Evolutionary conservation across 2,329 filamentous ascomycete genomes (phyloP), one percentile per base, ranked within the genome.

Genomic region (Lasiodiplodia theobromae): DNA sequence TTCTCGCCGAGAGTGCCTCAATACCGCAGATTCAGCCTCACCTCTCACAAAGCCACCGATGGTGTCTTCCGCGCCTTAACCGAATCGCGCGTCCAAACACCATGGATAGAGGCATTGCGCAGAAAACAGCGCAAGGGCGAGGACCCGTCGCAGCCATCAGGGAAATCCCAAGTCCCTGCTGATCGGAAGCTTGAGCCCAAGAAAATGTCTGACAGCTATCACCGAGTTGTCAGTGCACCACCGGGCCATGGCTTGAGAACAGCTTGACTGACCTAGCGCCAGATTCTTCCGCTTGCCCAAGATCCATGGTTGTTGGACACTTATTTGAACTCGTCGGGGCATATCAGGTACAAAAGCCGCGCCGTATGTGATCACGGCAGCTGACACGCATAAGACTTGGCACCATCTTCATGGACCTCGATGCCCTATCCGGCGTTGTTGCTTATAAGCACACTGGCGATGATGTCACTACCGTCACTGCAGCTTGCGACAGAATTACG

Each of bases 221-320:
- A 91, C 74, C 86, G 86, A 68, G 87, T 91, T 56, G 87, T 92
- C 73, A 71, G 86, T 82, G 64, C 28, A 47, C 25, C 23, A 38
- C 16, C 28, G 16, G n/a, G n/a, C 21, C 28, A 11, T 31, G 18
- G 8, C 52, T 65, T 38, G 18, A 4, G 25, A 34, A 53, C 60
- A 38, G 28, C 34, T 40, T 75, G 70, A 74, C 70, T 77, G 65
- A 77, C 75, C 11, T 23, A 72, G 72, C 44, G 60, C 49, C 79
- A 89, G 87, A 80, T 89, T 18, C 82, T 93, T 34, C 91, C 91
- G 7, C 82, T 94, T 11, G 90, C 88, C 6, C 89, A 88, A 74
- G 92, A 94, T 75, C 90, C 91, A 64, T 94, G 90, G 90, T 82
- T 94, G 14, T 85, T 92, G 12, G 92, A 94, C 76, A 91, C 89